Evolutionary conservation across 1,284 basidiomycete genomes (phyloP).

Genomic region (Ustilago tritici): DNA sequence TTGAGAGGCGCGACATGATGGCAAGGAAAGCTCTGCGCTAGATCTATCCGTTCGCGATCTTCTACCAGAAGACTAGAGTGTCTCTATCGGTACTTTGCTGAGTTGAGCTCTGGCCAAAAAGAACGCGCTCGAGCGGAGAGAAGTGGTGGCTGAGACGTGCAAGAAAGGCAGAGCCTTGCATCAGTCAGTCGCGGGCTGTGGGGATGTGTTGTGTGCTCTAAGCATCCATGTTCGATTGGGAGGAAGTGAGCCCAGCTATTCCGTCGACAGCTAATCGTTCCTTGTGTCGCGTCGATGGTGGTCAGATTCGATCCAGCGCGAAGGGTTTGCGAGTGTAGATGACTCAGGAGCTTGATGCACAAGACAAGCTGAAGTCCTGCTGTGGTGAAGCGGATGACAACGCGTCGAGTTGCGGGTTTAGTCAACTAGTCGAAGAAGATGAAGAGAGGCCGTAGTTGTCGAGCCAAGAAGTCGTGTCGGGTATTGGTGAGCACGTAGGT

Average conservation of each 20-base stretch:
- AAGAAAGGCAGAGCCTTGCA: no score
- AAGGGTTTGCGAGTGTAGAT: no score
- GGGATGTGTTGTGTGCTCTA: neutral
- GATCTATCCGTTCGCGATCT: neutral
- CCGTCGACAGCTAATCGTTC: neutral
- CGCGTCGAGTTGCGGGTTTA: neutral
- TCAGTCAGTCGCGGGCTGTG: no score
- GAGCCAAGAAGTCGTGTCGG: neutral
- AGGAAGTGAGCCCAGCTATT: neutral
- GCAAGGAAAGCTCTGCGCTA: constrained; percentile 3
- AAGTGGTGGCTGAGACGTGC: no score
- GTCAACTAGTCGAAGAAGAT: neutral
- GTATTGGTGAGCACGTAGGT: neutral
- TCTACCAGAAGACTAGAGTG: no score
- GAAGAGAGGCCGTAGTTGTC: neutral
- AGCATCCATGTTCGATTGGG: neutral
- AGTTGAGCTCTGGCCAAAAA: no score
- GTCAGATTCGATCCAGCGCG: no score
- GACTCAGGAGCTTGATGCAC: no score
- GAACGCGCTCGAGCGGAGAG: no score
- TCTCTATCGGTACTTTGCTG: no score
- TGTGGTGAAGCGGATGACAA: neutral
- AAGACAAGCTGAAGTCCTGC: neutral
- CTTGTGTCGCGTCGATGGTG: neutral
- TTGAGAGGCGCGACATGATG: constrained; percentile 47